Base-by-base conservation (phyloP, 257 asterid genomes). In the Knoxia roxburghii region DNA sequence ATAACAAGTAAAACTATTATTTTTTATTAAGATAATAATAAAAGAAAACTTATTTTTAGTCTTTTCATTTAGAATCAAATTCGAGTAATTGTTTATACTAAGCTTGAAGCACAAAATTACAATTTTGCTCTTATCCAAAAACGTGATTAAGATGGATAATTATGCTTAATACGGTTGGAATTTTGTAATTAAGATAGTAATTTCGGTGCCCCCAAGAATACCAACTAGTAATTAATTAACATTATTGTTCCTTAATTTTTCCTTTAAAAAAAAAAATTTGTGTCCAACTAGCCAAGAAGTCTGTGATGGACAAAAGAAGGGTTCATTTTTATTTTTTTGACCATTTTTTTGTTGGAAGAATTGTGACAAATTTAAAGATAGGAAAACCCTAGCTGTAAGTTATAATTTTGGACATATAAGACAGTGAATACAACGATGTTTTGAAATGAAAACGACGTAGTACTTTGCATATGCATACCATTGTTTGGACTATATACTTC, bases 121-220 rank as follows among this genome's bases (percentile, higher is more conserved):
- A n/a, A n/a, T n/a, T n/a, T 33, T 33, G 37, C 13, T 24, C n/a
- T 20, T 5, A 57, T 29, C 41, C 41, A 40, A 40, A 24, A 12
- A n/a, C 35, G 52, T 39, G 67, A 41, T 40, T 23, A 41, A 40
- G 53, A 23, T 23, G 67, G 67, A 61, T 29, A 40, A 40, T 39
- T 9, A 23, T 62, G 14, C 24, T 21, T 43, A 21, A 14, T 37
- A 62, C 53, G 39, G 67, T 62, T 61, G 45, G 39, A 33, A 2
- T 33, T 7, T 39, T n/a, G n/a, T n/a, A n/a, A n/a, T n/a, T n/a
- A n/a, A 45, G 51, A 37, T 61, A 2, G 51, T 5, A 40, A 17
- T 61, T 61, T 62, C 67, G 67, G 35, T 41, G 67, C 54, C 67
- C 67, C 67, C 54, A 41, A 59, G 11, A 20, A n/a, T n/a, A n/a